Evolutionary conservation across 2,329 filamentous ascomycete species (phyloP), one percentile per base, ranked within the genome.

Genomic region (Basipetospora sp.): DNA sequence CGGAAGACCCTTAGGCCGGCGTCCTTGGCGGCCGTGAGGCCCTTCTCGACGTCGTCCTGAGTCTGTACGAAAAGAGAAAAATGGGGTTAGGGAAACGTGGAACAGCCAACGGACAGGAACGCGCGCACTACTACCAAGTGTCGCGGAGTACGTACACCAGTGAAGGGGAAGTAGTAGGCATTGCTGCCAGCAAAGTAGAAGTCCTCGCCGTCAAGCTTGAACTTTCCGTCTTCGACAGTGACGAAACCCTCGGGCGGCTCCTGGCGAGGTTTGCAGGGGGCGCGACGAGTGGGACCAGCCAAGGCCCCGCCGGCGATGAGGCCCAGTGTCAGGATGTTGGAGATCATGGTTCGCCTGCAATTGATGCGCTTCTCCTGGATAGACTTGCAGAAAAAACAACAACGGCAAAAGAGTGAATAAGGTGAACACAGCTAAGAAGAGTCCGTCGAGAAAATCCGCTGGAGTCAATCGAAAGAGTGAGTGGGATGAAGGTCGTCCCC

Each of bases 131-230:
- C n/a, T n/a, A n/a, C n/a, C n/a, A n/a, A n/a, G n/a, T n/a, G n/a
- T n/a, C n/a, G n/a, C n/a, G 3, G 17, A 19, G 11, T 13, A 48
- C 59, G 4, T 39, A 69, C 66, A n/a, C 65, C 60, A 37, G 58
- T 63, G 49, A 71, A 71, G 0, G 68, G 66, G 14, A 71, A 64
- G 44, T 69, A 71, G 43, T 72, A 71, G 8, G 67, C 69, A 48
- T 73, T 74, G 43, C 60, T 67, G 1, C 69, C 69, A 2, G 69
- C 69, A 45, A 71, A 73, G 50, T 69, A 63, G 46, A 71, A 72
- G 43, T 66, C 60, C 42, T 68, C 56, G 39, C 69, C 69, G 33
- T 71, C 60, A 4, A 74, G 58, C 48, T 64, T 54, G 51, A 74
- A 73, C 41, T 64, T 63, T 2, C 53, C 57, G 5, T 64, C 67